phyloP scores from a whole-genome alignment of 352 stramenopile genomes.

The Globisporangium nunn region DNA sequence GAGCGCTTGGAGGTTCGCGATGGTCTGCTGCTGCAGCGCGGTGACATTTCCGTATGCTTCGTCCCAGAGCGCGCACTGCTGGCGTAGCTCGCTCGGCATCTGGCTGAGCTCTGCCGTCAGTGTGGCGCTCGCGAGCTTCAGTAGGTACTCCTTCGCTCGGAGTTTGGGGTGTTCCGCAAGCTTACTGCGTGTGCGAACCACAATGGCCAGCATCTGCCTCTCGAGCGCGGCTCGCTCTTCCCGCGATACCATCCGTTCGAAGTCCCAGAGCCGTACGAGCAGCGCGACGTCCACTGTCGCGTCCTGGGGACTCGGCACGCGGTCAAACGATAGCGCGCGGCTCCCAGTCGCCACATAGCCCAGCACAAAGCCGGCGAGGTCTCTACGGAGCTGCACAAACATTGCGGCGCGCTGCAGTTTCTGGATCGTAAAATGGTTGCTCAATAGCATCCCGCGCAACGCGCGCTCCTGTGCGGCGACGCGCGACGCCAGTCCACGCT shows the following conservation, averaged over 20 bases:
- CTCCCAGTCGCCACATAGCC: constrained; percentile 6
- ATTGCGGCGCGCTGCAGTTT: constrained; percentile 48
- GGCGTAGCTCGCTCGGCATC: constrained; percentile 24
- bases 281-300: constrained; percentile 27
- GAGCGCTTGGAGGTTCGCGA: constrained; percentile 42
- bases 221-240: constrained; percentile 31
- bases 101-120: constrained; percentile 5
- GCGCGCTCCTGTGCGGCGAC: constrained; percentile 53
- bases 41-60: constrained; percentile 74
- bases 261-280: constrained; percentile 43
- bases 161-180: constrained; percentile 49
- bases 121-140: constrained; percentile 38
- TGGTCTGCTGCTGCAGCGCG: constrained; percentile 69
- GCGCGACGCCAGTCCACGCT: constrained; percentile 35
- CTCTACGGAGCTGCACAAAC: constrained; percentile 41
- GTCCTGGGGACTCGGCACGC: constrained; percentile 39
- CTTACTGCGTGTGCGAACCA: constrained; percentile 47
- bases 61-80: constrained; percentile 43
- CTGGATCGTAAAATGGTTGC: constrained; percentile 68
- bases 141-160: constrained; percentile 61
- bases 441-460: constrained; percentile 35
- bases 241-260: constrained; percentile 28
- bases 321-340: constrained; percentile 28
- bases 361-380: constrained; percentile 44
- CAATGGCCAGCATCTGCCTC: constrained; percentile 58